Conservation (phyloP, 163 green algal species). For the Chlorella variabilis region DNA sequence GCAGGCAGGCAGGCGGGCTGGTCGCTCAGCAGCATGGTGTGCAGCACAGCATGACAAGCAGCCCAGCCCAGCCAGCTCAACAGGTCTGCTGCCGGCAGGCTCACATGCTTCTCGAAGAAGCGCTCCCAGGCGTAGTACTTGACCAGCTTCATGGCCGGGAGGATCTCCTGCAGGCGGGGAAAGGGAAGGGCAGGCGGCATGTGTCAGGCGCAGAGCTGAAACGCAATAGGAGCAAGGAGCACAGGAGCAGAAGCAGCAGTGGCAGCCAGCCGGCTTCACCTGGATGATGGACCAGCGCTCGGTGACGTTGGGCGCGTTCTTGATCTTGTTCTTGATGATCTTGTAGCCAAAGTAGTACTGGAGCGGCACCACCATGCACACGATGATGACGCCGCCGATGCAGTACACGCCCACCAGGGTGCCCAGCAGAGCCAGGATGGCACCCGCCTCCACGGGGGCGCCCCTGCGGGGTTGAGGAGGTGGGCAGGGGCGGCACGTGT, state of each 20-base stretch:
- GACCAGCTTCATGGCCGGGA: conserved; percentile 42
- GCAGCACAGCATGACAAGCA: too few species aligned
- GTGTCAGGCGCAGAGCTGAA: not conserved
- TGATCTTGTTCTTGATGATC: conserved; percentile 44
- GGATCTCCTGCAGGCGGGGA: conserved; percentile 24
- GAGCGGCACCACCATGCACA: conserved; percentile 15
- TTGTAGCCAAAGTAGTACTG: conserved; percentile 38
- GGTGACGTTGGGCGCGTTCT: conserved; percentile 28
- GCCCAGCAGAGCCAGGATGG: conserved; percentile 32
- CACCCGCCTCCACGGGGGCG: conserved; percentile 35
- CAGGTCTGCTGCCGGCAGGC: too few species aligned
- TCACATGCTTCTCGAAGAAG: conserved; percentile 36
- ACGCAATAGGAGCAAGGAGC: not conserved
- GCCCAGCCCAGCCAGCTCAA: too few species aligned
- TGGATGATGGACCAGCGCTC: conserved; percentile 37
- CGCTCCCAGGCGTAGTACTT: conserved; percentile 45
- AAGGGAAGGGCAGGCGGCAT: not conserved
- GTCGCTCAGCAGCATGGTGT: too few species aligned
- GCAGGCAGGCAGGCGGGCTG: too few species aligned
- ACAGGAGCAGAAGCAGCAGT: too few species aligned
- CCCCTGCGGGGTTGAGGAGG: conserved; percentile 7
- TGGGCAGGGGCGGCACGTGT: not conserved
- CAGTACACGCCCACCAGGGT: conserved; percentile 34
- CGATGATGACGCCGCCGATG: conserved; percentile 37
- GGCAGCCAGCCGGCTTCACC: too few species aligned